Conservation (phyloP, 208 protist genomes). For the Leishmania turanica region DNA sequence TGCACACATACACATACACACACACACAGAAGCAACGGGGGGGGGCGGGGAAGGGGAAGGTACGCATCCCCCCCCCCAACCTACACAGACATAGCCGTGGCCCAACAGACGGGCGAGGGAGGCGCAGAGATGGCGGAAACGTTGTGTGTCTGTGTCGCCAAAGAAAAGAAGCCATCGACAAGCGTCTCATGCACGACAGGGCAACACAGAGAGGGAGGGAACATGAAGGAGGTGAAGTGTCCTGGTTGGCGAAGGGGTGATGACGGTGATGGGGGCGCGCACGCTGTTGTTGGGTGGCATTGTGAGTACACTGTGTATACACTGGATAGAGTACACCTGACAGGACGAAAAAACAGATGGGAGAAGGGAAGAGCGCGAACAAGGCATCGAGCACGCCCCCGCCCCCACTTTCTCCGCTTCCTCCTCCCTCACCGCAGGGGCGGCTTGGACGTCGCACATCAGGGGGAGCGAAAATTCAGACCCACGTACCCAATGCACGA, state of each 20-base stretch:
- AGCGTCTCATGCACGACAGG: not conserved
- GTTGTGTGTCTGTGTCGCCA: no score
- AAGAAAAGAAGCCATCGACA: not conserved
- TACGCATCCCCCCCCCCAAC: not conserved
- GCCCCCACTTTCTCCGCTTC: no score
- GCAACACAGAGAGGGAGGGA: not conserved
- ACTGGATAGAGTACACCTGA: not conserved
- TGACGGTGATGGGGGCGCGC: not conserved
- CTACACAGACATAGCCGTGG: not conserved
- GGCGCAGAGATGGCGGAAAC: no score
- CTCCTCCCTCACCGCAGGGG: not conserved
- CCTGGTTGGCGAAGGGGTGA: not conserved
- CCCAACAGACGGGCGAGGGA: no score
- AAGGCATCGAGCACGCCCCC: no score
- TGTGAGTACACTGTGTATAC: not conserved
- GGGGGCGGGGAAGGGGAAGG: no score
- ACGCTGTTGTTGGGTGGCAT: not conserved
- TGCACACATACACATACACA: no score
- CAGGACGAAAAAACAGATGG: not conserved
- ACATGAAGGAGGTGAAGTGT: not conserved
- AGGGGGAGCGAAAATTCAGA: not conserved
- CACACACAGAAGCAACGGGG: no score
- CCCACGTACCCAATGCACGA: not conserved
- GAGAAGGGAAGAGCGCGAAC: no score
- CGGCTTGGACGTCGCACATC: not conserved